These are phyloP conservation scores for Cryptococcus deneoformans DNA, from an alignment of 1,284 basidiomycete genomes.

Conservation along the genomic window DNA sequence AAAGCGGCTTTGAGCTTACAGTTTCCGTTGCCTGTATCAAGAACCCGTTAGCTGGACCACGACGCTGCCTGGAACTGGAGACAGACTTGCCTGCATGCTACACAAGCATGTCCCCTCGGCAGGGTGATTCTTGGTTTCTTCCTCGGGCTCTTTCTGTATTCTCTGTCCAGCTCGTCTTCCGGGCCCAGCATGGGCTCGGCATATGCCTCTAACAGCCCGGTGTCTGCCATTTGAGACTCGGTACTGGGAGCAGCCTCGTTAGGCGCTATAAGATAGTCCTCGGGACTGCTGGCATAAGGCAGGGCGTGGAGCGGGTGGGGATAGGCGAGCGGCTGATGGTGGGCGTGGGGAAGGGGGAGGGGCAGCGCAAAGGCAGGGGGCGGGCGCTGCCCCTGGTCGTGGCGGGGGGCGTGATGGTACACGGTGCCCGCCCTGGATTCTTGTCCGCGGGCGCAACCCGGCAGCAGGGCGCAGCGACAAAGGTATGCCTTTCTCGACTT, in stretches of 20 bases:
- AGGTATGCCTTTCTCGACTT: too few relatives aligned
- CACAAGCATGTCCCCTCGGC: conserved; percentile 30
- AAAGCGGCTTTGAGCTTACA: conserved; percentile 14
- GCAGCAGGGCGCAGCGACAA: too few relatives aligned
- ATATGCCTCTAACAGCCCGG: not conserved
- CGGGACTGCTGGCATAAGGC: not conserved
- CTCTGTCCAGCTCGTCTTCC: not conserved
- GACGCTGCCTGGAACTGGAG: too few relatives aligned
- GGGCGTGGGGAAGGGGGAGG: not conserved
- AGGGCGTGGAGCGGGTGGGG: not conserved
- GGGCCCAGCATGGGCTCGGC: not conserved
- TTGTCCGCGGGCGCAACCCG: too few relatives aligned
- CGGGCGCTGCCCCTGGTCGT: too few relatives aligned
- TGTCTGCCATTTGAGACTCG: not conserved
- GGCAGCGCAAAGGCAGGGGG: not conserved
- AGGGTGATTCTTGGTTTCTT: conserved; percentile 31
- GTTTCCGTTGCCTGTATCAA: conserved; percentile 13
- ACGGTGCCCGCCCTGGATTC: too few relatives aligned
- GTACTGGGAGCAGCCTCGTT: not conserved
- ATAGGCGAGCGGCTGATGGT: not conserved
- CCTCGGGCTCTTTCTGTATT: conserved; percentile 2
- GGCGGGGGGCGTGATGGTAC: too few relatives aligned
- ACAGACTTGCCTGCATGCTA: conserved; percentile 21
- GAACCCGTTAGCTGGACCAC: not conserved
- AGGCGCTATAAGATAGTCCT: not conserved